Conservation (phyloP, 331 rosid genomes). For the Rosa hybrid region DNA sequence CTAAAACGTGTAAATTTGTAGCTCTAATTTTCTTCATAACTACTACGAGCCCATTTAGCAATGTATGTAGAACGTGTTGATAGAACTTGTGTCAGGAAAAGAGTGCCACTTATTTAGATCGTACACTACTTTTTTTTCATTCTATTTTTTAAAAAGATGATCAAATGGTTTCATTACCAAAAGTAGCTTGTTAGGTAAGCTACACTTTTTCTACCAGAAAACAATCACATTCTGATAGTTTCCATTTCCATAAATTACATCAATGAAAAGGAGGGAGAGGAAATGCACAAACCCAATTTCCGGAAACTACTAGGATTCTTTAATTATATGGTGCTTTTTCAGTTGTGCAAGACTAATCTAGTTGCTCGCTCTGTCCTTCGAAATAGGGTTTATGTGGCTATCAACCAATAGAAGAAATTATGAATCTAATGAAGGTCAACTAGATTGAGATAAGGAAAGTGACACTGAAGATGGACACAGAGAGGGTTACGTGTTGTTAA, state of each 20-base stretch:
- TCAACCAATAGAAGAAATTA: constrained; percentile 21
- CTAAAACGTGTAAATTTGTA: background rate
- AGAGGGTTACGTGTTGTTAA: constrained; percentile 41
- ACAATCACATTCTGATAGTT: background rate
- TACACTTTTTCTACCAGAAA: background rate
- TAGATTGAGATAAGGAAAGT: background rate
- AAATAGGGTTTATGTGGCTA: constrained; percentile 16
- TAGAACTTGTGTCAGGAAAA: background rate
- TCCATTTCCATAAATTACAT: background rate
- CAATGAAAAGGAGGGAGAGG: background rate
- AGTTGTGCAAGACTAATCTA: constrained; percentile 16
- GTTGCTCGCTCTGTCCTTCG: constrained; percentile 10
- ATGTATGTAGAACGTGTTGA: background rate
- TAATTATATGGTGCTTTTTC: background rate
- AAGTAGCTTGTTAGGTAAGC: background rate
- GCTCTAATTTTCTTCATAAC: too few species aligned
- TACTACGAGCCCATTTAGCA: too few species aligned
- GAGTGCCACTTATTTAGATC: background rate
- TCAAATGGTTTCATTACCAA: background rate
- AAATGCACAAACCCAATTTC: background rate
- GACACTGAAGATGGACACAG: background rate
- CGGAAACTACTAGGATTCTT: background rate
- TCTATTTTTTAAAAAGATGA: too few species aligned
- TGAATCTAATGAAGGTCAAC: constrained; percentile 10
- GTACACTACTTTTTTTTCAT: background rate